Evolutionary conservation across 2,329 filamentous ascomycete species (phyloP).

Genomic region (Aspergillus candidus): DNA sequence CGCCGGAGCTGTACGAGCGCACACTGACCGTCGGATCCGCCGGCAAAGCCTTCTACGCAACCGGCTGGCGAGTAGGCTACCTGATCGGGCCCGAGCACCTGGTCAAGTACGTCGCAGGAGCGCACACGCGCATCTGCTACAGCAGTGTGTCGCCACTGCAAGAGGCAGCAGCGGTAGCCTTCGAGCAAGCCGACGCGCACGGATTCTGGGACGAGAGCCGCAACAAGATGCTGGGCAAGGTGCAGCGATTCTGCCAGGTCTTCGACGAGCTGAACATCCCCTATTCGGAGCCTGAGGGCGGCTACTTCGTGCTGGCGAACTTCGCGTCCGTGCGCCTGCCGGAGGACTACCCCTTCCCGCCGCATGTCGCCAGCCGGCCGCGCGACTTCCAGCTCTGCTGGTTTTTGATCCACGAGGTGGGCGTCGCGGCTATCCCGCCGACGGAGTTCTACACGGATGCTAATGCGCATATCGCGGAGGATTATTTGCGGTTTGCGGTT

Average conservation of each 20-base stretch:
- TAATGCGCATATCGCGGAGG: constrained; percentile 79
- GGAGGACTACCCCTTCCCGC: constrained; percentile 76
- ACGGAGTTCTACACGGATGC: constrained; percentile 91
- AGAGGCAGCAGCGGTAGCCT: constrained; percentile 88
- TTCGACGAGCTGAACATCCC: constrained; percentile 70
- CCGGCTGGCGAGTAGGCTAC: constrained; percentile 95
- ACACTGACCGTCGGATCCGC: constrained; percentile 93
- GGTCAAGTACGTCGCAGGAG: constrained; percentile 84
- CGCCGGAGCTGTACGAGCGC: constrained; percentile 77
- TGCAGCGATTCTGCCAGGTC: constrained; percentile 77
- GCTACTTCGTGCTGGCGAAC: constrained; percentile 96
- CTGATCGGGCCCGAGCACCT: constrained; percentile 82
- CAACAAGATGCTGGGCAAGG: constrained; percentile 81
- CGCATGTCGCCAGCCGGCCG: constrained; percentile 77
- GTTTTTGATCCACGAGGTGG: constrained; percentile 95
- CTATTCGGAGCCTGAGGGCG: constrained; percentile 89
- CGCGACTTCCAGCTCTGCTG: constrained; percentile 91
- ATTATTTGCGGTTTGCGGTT: constrained; percentile 91
- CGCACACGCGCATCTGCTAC: constrained; percentile 95
- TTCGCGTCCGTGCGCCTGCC: constrained; percentile 82
- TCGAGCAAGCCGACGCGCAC: constrained; percentile 77
- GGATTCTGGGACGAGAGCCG: constrained; percentile 85
- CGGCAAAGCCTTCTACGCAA: constrained; percentile 97
- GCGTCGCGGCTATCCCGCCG: constrained; percentile 90
- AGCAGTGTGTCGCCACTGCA: constrained; percentile 88